A percentile compares a stretch with the other conserved stretches of the same genome.
These are phyloP conservation scores for Xylariaceae sp. DNA, from an alignment of 2,329 filamentous ascomycete species.

Conservation along the genomic window DNA sequence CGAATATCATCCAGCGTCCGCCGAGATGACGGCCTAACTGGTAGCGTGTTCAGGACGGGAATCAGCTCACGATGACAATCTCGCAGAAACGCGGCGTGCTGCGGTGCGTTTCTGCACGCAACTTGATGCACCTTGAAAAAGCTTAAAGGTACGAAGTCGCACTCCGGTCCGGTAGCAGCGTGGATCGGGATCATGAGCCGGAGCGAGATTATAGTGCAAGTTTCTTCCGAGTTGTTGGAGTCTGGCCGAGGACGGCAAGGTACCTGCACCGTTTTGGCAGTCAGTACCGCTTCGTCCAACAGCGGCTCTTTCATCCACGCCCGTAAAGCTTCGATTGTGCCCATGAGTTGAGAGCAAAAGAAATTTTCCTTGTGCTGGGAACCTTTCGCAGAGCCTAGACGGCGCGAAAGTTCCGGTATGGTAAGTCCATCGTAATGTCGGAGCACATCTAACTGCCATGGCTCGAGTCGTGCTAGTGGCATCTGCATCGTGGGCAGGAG, in stretches of 20 bases:
- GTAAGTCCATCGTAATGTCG: slow-evolving; percentile 43
- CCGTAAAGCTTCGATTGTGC: slow-evolving; percentile 33
- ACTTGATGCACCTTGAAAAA: slow-evolving; percentile 67
- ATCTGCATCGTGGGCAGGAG: slow-evolving; percentile 57
- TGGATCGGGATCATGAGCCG: slow-evolving; percentile 60
- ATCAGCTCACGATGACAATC: slow-evolving; percentile 56
- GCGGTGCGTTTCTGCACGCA: slow-evolving; percentile 48
- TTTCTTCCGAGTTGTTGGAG: slow-evolving; percentile 9
- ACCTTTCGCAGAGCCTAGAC: slow-evolving; percentile 31
- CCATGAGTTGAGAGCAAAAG: slow-evolving; percentile 41
- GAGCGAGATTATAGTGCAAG: slow-evolving; percentile 47
- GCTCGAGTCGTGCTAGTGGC: slow-evolving; percentile 46
- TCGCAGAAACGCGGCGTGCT: slow-evolving; percentile 56
- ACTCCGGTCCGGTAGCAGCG: slow-evolving; percentile 44
- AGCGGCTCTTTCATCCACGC: slow-evolving; percentile 35
- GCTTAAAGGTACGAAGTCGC: slow-evolving; percentile 56
- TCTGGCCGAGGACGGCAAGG: slow-evolving; percentile 28
- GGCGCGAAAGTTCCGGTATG: slow-evolving; percentile 34
- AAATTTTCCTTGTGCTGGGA: slow-evolving; percentile 34
- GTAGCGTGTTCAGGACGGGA: slow-evolving; percentile 2
- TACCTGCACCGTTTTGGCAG: slow-evolving; percentile 33
- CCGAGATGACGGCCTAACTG: too few species aligned
- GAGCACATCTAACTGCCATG: slow-evolving; percentile 52
- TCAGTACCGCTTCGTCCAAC: slow-evolving; percentile 37
- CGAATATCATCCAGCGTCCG: too few species aligned